Conservation (phyloP, 2,329 filamentous ascomycete genomes). For the Aspergillus fumigatus region DNA sequence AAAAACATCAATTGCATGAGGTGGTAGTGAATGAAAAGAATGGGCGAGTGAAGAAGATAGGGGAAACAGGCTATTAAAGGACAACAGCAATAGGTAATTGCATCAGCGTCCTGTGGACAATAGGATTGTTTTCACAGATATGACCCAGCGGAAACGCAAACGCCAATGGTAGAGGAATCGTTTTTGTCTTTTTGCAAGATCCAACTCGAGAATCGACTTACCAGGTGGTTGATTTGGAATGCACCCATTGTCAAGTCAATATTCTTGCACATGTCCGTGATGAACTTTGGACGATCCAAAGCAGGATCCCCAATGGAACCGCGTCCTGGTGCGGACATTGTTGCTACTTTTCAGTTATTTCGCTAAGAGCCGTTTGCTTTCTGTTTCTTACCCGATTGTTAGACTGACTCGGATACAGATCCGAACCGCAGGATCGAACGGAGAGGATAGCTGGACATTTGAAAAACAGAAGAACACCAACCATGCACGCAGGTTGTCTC, state of each 20-base stretch:
- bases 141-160: background rate
- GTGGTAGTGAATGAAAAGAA: background rate
- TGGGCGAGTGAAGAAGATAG: background rate
- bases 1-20: background rate
- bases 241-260: slow-evolving; percentile 21
- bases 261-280: slow-evolving; percentile 21
- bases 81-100: background rate
- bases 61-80: background rate
- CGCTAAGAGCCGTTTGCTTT: background rate
- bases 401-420: background rate
- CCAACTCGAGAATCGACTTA: slow-evolving; percentile 13
- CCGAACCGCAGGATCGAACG: background rate
- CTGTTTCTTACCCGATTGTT: background rate
- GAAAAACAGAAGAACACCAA: background rate
- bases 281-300: slow-evolving; percentile 14
- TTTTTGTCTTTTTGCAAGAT: background rate
- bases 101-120: background rate
- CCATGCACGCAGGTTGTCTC: background rate
- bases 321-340: slow-evolving; percentile 2
- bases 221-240: slow-evolving; percentile 19
- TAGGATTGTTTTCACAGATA: background rate
- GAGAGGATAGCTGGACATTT: background rate
- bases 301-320: slow-evolving; percentile 14
- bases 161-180: background rate
- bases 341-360: background rate